Percentiles rank a stretch among this genome's conserved stretches.
These are phyloP conservation scores for Boletus reticuloceps DNA, from an alignment of 768 basidiomycete genomes.

Conservation along the genomic window DNA sequence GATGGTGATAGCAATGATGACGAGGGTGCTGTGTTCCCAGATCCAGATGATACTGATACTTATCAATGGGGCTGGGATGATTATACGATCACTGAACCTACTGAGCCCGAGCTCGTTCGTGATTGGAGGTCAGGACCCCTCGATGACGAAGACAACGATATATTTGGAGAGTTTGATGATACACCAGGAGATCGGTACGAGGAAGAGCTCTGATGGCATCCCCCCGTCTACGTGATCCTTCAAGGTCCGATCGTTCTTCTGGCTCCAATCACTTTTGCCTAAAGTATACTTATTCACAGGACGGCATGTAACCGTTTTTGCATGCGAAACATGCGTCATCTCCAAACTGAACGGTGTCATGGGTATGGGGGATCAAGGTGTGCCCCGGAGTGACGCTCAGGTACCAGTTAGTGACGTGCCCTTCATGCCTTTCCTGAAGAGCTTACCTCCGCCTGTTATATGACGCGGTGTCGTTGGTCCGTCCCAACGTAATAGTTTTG, in stretches of 20 bases:
- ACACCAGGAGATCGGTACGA: conserved; percentile 27
- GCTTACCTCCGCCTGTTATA: neutral
- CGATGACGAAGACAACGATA: conserved; percentile 15
- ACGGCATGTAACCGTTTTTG: conserved; percentile 6
- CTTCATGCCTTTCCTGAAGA: neutral
- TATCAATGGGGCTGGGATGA: conserved; percentile 11
- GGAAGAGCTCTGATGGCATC: conserved; percentile 26
- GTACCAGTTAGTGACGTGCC: neutral
- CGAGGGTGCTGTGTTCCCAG: conserved; percentile 16
- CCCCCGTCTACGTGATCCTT: neutral
- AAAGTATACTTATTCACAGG: neutral
- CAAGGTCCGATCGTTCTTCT: conserved; percentile 1
- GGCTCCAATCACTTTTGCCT: neutral
- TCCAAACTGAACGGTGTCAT: neutral
- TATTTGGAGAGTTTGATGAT: conserved; percentile 15
- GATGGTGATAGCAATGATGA: conserved; percentile 26
- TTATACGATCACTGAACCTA: conserved; percentile 9
- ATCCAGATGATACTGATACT: conserved; percentile 21
- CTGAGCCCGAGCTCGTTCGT: conserved; percentile 38
- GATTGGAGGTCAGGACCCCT: conserved; percentile 46
- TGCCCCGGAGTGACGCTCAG: neutral
- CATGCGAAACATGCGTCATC: conserved; percentile 4
- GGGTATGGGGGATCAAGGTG: neutral
- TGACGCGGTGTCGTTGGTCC: conserved; percentile 28
- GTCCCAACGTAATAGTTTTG: neutral